Base-by-base conservation (phyloP, 768 basidiomycete genomes). In the Paxillus involutus region DNA sequence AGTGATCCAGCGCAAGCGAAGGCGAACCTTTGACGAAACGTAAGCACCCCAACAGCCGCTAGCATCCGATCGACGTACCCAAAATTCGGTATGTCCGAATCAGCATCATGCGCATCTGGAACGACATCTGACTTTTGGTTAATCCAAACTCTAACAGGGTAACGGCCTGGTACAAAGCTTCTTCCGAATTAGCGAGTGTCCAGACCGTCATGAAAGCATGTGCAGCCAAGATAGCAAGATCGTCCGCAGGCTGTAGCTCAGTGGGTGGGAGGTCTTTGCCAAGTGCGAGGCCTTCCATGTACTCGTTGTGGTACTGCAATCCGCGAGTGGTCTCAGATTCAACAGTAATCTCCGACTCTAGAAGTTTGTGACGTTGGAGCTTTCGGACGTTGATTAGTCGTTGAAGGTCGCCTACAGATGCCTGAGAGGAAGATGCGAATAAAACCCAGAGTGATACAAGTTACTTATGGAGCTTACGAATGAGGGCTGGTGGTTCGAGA, bases 191-290 rank as follows among this genome's bases (percentile, higher is more conserved):
- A 54, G 79, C 74, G 44, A 84, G 66, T 39, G 69, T 75, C 86
- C 88, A 91, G 19, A 83, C 66, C 64, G 73, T 82, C 43, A 93
- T 78, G 49, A 84, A 77, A 3, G 80, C 80, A 61, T 87, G 87
- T 3, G 79, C 86, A 6, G 88, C 84, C 19, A 97, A 74, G 26
- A 95, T 76, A 24, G 80, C 85, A 32, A 96, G 79, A 63, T 95
- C 94, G 61, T 97, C 94, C 1, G 84, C 89, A 16, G 88, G 90
- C 64, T 96, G 94, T 24, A 94, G 75, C 61, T 96, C 94, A 0
- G 91, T 89, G 4, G 75, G 66, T 8, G 86, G 82, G 17, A 95
- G 76, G 47, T 80, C 73, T 40, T 74, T 71, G 44, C 92, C 92
- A 3, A 93, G 73, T 17, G 80, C 74, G 29, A 95, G 77, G 16